Base-by-base conservation (phyloP, 2,329 filamentous ascomycete genomes). In the Pseudonectria buxi region DNA sequence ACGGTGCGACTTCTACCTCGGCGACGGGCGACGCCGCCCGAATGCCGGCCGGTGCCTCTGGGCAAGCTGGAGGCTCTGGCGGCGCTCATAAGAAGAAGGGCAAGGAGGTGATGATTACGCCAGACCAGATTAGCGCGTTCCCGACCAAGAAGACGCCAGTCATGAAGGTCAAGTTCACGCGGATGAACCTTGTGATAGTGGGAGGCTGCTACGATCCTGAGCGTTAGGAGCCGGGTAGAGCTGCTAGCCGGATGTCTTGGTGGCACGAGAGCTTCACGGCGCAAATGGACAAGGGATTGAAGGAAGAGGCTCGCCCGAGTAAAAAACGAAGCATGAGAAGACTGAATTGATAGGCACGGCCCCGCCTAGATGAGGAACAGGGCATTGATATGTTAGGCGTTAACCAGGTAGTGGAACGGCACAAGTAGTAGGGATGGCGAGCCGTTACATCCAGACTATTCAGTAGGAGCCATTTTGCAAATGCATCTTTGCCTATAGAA, bases 81-180 rank as follows among this genome's bases (percentile, higher is more conserved):
- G 57, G 63, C 12, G 54, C 53, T 2, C 57, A 61, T 24, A 81
- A 81, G 72, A 94, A 94, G 67, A 86, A 86, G 60, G 78, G 76
- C 37, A 95, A 95, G 61, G 90, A 95, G 52, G 86, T 88, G 4
- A 86, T 86, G 52, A 83, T 95, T 29, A 89, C 83, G 0, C 82
- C 88, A 0, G 92, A 98, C 55, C 92, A 96, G 63, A 94, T 98
- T 63, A 87, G 80, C 45, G 89, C 86, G 1, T 96, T 95, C 57
- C 81, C 87, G 1, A 96, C 92, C 4, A 98, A 98, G 74, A 95
- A 94, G 65, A 90, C 84, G 12, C 89, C 90, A 0, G 86, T 96
- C 10, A 86, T 94, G 62, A 92, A 90, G 63, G 89, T 94, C 35
- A 78, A 83, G 54, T 95, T 95, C 53, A 96, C 92, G 4, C 73